Conservation (phyloP, 2,329 filamentous ascomycete genomes). For the Fusarium penzigii region DNA sequence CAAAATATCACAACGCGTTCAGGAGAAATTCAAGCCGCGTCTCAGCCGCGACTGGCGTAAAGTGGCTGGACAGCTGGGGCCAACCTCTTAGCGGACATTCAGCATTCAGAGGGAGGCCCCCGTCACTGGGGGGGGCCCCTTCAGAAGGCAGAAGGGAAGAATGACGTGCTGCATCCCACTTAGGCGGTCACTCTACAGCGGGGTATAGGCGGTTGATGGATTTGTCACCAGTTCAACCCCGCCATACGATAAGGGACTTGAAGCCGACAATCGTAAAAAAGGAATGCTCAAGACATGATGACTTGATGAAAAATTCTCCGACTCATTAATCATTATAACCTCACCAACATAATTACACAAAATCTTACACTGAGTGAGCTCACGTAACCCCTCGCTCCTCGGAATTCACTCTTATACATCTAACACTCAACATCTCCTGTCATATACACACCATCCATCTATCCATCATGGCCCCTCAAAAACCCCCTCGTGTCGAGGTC, state of each 20-base stretch:
- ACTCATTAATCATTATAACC: neutral
- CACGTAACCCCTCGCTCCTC: neutral
- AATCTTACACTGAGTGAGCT: neutral
- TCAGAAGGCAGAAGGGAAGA: neutral
- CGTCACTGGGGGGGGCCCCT: neutral
- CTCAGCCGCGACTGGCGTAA: conserved; percentile 28
- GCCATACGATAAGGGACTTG: conserved; percentile 11
- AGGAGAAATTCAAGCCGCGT: conserved; percentile 19
- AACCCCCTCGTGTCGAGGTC: conserved; percentile 67
- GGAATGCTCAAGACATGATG: neutral
- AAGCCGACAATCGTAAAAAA: neutral
- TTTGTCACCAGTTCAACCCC: conserved; percentile 12
- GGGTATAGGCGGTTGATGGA: conserved; percentile 5
- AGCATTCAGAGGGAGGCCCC: too few relatives aligned
- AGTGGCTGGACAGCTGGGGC: conserved; percentile 24
- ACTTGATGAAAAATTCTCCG: conserved; percentile 15
- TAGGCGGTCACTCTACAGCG: conserved; percentile 4
- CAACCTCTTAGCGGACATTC: neutral
- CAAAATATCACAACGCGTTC: conserved; percentile 17
- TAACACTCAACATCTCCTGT: neutral
- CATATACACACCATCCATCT: conserved; percentile 2
- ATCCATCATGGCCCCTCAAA: conserved; percentile 2
- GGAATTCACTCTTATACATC: neutral
- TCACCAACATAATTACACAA: neutral
- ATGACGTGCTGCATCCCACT: neutral